phyloP scores from a whole-genome alignment of 345 rosid genomes.

The Hibiscus mutabilis region DNA sequence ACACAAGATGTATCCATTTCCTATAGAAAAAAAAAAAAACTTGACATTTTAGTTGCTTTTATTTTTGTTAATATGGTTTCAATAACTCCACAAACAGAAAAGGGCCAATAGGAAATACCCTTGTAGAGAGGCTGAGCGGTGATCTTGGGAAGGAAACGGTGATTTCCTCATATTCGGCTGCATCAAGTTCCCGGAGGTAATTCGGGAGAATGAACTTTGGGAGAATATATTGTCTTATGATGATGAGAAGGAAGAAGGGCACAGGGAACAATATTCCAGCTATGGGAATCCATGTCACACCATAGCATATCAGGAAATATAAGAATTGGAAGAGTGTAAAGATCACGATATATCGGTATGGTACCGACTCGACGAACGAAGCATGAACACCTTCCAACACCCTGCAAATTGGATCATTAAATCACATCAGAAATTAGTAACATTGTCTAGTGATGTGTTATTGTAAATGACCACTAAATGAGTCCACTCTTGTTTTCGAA shows the following conservation, averaged over 20 bases:
- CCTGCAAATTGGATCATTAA: slow-evolving; percentile 29
- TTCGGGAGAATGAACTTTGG: slow-evolving; percentile 47
- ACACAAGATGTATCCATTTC: slow-evolving; percentile 20
- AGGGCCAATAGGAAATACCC: slow-evolving; percentile 14
- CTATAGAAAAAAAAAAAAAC: slow-evolving; percentile 20
- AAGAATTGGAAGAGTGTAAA: slow-evolving; percentile 60
- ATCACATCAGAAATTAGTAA: background rate
- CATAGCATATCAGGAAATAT: slow-evolving; percentile 62
- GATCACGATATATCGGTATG: slow-evolving; percentile 39
- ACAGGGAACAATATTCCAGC: slow-evolving; percentile 81
- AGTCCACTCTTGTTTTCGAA: background rate
- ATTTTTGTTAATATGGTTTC: background rate
- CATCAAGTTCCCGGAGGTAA: slow-evolving; percentile 63
- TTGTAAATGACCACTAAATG: background rate
- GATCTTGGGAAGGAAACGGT: slow-evolving; percentile 33
- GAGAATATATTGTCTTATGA: slow-evolving; percentile 59
- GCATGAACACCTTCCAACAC: slow-evolving; percentile 64
- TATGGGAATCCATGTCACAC: slow-evolving; percentile 79
- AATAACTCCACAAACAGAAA: background rate
- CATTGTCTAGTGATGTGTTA: background rate
- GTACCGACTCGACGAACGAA: slow-evolving; percentile 71
- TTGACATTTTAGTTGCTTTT: background rate
- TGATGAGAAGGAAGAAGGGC: slow-evolving; percentile 72
- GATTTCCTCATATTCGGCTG: slow-evolving; percentile 77
- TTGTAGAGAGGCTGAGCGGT: slow-evolving; percentile 28